Evolutionary conservation across 805 yeast species (phyloP).

Genomic region (Ogataea chonburiensis): DNA sequence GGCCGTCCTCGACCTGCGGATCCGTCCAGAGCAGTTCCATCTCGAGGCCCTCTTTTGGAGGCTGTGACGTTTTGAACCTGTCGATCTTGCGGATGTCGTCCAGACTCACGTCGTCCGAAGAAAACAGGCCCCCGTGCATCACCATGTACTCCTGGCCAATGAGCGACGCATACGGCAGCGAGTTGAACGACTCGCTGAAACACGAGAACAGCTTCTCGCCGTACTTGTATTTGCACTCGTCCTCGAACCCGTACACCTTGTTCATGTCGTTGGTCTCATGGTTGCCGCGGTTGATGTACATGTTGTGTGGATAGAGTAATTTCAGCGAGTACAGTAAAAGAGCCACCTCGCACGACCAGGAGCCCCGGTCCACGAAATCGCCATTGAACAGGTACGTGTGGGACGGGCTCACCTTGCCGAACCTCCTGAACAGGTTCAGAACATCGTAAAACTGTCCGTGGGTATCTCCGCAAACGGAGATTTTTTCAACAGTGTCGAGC

Average conservation of each 20-base stretch:
- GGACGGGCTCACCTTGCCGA: constrained; percentile 63
- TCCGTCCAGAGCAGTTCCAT: constrained; percentile 98
- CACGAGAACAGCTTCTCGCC: constrained; percentile 74
- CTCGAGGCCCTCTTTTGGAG: constrained; percentile 87
- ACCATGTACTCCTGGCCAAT: constrained; percentile 78
- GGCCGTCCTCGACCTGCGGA: constrained; percentile 77
- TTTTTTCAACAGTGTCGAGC: constrained; percentile 39
- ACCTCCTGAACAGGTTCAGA: constrained; percentile 69
- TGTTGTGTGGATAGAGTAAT: constrained; percentile 63
- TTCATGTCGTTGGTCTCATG: constrained; percentile 98
- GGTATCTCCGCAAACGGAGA: constrained; percentile 95
- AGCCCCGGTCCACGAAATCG: constrained; percentile 96
- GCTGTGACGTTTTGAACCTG: constrained; percentile 68
- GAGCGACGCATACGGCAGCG: constrained; percentile 81
- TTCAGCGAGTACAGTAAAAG: constrained; percentile 74
- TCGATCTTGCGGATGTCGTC: constrained; percentile 72
- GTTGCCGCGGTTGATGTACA: constrained; percentile 88
- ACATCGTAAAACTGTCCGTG: constrained; percentile 96
- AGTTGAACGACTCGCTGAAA: constrained; percentile 82
- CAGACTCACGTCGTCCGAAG: constrained; percentile 67
- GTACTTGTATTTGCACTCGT: constrained; percentile 91
- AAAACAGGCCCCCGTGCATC: constrained; percentile 94
- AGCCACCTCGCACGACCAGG: constrained; percentile 98
- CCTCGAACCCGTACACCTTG: constrained; percentile 93
- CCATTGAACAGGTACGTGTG: constrained; percentile 91